Evolutionary conservation across 2,329 filamentous ascomycete species (phyloP), one percentile per base, ranked within the genome.

Genomic region (Fusarium illudens): DNA sequence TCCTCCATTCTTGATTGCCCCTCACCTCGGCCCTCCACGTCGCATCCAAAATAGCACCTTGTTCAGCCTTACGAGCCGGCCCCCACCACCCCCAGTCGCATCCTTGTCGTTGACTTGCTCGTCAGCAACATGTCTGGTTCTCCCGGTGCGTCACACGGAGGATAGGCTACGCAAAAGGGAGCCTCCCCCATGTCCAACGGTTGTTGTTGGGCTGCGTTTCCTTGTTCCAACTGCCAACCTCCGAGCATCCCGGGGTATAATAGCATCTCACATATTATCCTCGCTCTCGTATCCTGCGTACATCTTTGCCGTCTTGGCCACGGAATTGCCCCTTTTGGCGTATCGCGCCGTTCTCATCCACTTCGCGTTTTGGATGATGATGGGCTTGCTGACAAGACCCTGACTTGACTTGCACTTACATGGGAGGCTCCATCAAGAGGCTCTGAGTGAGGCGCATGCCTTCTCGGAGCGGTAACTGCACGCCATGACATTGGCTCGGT

Each of bases 31-130:
- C 50, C 53, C 32, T 36, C 42, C 25, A 46, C 39, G 39, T 46
- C 39, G 39, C 42, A 48, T 60, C 62, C 44, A 69, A 65, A 68
- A 66, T 65, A 63, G 62, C 60, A 70, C 60, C 67, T 64, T 73
- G 70, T 73, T 73, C 71, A 73, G 71, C 71, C 71, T 73, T 73
- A 73, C 71, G 67, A 63, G 67, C 44, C 25, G 57, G 59, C 65
- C 54, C 71, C 64, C 70, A 71, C 70, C 58, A 66, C 64, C 59
- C 39, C 58, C 50, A 30, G 63, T 60, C 57, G 7, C 15, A 62
- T 67, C 71, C 71, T 69, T 64, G 71, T 64, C 62, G 46, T 42
- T 29, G 17, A 50, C 48, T 50, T 17, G 48, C 48, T 53, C 56
- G 59, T 65, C 58, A 68, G 60, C 65, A 60, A 51, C 48, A 56